Conservation (phyloP, 192 early-diverging fungal species). For the Backusella australiensis region DNA sequence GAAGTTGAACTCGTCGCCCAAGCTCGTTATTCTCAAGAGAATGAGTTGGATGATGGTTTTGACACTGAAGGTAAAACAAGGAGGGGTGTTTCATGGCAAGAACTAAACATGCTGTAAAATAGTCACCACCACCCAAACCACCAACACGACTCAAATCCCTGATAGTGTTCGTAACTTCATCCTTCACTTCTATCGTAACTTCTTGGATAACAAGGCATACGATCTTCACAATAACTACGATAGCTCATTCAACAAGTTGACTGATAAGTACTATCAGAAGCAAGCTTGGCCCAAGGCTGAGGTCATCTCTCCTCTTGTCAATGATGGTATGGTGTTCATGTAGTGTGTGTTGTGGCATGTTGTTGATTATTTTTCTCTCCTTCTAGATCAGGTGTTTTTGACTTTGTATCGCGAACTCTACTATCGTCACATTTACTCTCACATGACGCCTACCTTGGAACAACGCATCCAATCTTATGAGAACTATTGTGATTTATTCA, state of each 20-base stretch:
- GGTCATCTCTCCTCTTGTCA: constrained; percentile 74
- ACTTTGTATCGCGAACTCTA: constrained; percentile 96
- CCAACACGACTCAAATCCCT: constrained; percentile 63
- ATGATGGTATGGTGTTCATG: constrained; percentile 58
- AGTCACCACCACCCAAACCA: constrained; percentile 23
- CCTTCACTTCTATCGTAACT: constrained; percentile 73
- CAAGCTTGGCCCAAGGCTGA: constrained; percentile 87
- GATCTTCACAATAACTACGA: constrained; percentile 90
- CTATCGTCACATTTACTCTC: constrained; percentile 96
- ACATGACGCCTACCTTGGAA: constrained; percentile 84
- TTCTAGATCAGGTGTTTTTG: constrained; percentile 79
- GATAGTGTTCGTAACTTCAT: constrained; percentile 85
- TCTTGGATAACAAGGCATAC: constrained; percentile 77
- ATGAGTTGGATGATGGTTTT: constrained; percentile 46
- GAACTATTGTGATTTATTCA: constrained; percentile 98
- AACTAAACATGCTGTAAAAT: neutral
- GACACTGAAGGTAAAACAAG: constrained; percentile 21
- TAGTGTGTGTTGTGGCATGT: constrained; percentile 65
- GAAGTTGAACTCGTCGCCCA: constrained; percentile 61
- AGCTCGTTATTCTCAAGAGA: constrained; percentile 34
- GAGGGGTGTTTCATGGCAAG: too few relatives aligned
- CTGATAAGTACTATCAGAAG: constrained; percentile 91
- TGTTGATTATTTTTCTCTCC: constrained; percentile 57
- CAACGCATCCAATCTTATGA: constrained; percentile 90
- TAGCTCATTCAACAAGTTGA: constrained; percentile 84